Evolutionary conservation across 768 basidiomycete species (phyloP), one percentile per base, ranked within the genome.

Genomic region (Boletus reticulatus): DNA sequence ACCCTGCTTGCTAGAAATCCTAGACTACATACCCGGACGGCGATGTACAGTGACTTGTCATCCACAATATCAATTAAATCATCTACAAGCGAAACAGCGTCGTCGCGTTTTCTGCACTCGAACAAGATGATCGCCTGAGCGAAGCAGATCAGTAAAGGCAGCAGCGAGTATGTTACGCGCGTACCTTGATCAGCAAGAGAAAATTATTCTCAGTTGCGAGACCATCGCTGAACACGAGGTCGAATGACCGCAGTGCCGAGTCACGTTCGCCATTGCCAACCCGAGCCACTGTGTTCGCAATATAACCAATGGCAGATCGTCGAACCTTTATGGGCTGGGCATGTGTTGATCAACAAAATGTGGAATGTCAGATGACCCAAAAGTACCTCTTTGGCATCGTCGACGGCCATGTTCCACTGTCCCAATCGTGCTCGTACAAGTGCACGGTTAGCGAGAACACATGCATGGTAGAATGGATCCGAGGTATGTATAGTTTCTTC

Each of bases 271-370:
- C 62, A 19, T 43, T 38, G 1, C 49, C 19, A 13, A 48, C 11
- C 1, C 2, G 20, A 1, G 55, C 49, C 2, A 64, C 41, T 5
- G 58, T 48, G 2, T n/a, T 4, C 8, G 62, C 62, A 11, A 64
- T 41, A 36, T 63, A 29, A 32, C 51, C 58, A 4, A 63, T 43
- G 3, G 42, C 43, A 1, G 62, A 64, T n/a, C 11, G 34, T 10
- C 43, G 52, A n/a, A 41, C 13, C 11, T 57, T 4, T n/a, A 55
- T 36, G 20, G 62, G 64, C 62, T 47, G 29, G 17, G 0, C 1
- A 11, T 16, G 1, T 0, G 6, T 31, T 4, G 1, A 19, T 59
- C 27, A 59, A 24, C 8, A 22, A 11, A 3, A 17, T 7, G 13
- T 29, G 2, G 14, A 14, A 17, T 3, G 6, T 22, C 2, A 27